A percentile compares a stretch with the other conserved stretches of the same genome.
These are phyloP conservation scores for Withania somnifera DNA, from an alignment of 305 asterid species.

Conservation along the genomic window DNA sequence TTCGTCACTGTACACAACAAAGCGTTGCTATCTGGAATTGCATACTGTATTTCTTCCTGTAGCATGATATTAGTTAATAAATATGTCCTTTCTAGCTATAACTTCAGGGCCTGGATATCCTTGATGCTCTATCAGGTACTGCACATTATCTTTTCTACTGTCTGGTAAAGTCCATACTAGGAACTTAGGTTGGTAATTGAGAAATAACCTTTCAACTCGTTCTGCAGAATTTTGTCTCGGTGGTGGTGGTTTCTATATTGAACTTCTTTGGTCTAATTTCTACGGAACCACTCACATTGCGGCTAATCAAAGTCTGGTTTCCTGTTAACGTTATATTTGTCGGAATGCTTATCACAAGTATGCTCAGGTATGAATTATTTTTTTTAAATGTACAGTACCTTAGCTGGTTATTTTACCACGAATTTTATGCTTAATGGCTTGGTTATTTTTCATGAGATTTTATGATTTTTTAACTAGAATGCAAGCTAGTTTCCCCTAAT, in stretches of 20 bases:
- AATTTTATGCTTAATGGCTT: too few species aligned
- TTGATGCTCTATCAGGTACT: slow-evolving; percentile 95
- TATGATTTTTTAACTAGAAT: too few species aligned
- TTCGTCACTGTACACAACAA: slow-evolving; percentile 31
- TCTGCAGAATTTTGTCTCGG: slow-evolving; percentile 69
- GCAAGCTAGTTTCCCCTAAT: too few species aligned
- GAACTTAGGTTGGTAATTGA: not conserved
- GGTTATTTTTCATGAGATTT: too few species aligned
- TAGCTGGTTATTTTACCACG: too few species aligned
- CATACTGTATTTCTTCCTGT: slow-evolving; percentile 83
- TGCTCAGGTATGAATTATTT: slow-evolving; percentile 60
- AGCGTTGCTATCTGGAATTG: slow-evolving; percentile 64
- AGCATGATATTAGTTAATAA: slow-evolving; percentile 90
- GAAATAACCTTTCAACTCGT: not conserved
- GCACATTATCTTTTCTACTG: not conserved
- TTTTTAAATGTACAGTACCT: not conserved
- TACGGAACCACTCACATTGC: slow-evolving; percentile 78
- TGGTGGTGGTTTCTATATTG: slow-evolving; percentile 45
- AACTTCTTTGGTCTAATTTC: slow-evolving; percentile 53
- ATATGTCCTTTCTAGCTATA: slow-evolving; percentile 83
- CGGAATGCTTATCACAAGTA: slow-evolving; percentile 90
- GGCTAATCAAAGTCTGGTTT: slow-evolving; percentile 77
- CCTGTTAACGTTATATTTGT: slow-evolving; percentile 85
- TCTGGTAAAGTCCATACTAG: not conserved
- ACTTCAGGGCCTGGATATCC: slow-evolving; percentile 73